Evolutionary conservation across 1,139 yeast species (phyloP).

Genomic region (Casaregolazyma lundiana): DNA sequence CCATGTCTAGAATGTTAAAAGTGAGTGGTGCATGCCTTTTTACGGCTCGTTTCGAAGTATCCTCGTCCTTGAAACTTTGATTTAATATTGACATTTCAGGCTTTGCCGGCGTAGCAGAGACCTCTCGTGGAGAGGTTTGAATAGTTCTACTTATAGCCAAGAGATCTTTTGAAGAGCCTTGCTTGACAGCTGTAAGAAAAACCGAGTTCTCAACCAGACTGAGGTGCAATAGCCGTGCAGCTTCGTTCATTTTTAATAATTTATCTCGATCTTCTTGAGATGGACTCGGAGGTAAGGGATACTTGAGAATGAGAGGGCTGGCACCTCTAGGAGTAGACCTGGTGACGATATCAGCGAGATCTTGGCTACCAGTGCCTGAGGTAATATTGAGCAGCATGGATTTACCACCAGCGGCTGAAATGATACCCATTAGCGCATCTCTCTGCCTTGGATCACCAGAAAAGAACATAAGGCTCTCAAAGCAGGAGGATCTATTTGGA

Average conservation of each 20-base stretch:
- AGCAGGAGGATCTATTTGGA: constrained; percentile 18
- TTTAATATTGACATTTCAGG: constrained; percentile 2
- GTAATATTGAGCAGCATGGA: constrained; percentile 4
- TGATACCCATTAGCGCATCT: constrained; percentile 20
- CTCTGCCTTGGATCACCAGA: constrained; percentile 17
- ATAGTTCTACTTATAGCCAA: constrained; percentile 1
- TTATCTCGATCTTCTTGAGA: constrained; percentile 10
- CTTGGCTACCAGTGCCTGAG: constrained; percentile 6
- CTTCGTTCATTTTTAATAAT: constrained; percentile 14
- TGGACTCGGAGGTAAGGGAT: constrained; percentile 12
- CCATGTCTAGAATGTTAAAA: constrained; percentile 6
- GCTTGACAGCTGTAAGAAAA: constrained; percentile 14
- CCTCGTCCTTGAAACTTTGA: constrained; percentile 6
- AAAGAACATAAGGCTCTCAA: constrained; percentile 20
- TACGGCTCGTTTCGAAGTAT: not conserved
- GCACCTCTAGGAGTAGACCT: constrained; percentile 17
- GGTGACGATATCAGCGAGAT: constrained; percentile 12
- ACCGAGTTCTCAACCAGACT: constrained; percentile 15
- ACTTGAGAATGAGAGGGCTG: constrained; percentile 6
- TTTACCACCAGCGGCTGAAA: constrained; percentile 20
- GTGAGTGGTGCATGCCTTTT: constrained; percentile 6
- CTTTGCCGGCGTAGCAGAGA: not conserved
- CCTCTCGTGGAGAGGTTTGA: not conserved
- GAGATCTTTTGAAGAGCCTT: constrained; percentile 11
- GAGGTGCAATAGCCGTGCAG: constrained; percentile 16